Evolutionary conservation across 139 green algal species (phyloP).

Genomic region (Coelastrella sp.): DNA sequence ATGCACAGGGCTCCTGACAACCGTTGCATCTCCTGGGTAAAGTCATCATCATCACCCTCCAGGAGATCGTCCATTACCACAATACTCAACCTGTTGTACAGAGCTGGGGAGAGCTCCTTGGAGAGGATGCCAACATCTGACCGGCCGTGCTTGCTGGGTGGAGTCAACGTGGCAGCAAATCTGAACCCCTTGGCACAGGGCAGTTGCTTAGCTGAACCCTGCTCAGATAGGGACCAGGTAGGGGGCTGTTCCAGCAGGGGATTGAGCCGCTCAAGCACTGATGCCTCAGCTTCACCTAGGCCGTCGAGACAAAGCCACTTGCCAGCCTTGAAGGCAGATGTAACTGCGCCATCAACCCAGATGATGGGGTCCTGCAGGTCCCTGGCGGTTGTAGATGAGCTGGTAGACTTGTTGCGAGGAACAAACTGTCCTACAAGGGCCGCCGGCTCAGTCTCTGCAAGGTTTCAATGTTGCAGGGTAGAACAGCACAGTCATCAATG

Average conservation of each 20-base stretch:
- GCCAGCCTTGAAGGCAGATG: slow-evolving; percentile 42
- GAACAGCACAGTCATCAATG: too few species aligned
- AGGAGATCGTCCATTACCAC: slow-evolving; percentile 50
- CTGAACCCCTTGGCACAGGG: slow-evolving; percentile 1
- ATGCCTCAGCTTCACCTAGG: slow-evolving; percentile 48
- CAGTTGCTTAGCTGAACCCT: slow-evolving; percentile 39
- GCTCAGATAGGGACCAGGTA: slow-evolving; percentile 48
- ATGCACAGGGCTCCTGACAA: slow-evolving; percentile 37
- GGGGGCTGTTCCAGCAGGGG: slow-evolving; percentile 51
- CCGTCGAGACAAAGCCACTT: slow-evolving; percentile 47
- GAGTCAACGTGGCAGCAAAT: slow-evolving; percentile 49
- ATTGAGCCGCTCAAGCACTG: slow-evolving; percentile 57
- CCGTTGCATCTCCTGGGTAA: slow-evolving; percentile 40
- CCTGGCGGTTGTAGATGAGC: not conserved
- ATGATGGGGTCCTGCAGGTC: not conserved
- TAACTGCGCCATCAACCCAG: slow-evolving; percentile 54
- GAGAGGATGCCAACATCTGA: slow-evolving; percentile 11
- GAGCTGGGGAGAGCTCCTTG: slow-evolving; percentile 49
- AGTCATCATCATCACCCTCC: slow-evolving; percentile 9
- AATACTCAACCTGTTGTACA: slow-evolving; percentile 52
- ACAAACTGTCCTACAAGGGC: slow-evolving; percentile 55
- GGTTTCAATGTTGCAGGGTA: not conserved
- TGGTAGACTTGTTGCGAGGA: not conserved
- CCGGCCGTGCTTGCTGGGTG: slow-evolving; percentile 18
- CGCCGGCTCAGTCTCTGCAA: slow-evolving; percentile 53